A percentile compares a stretch with the other conserved stretches of the same genome.
These are phyloP conservation scores for Lasiodiplodia hormozganensis DNA, from an alignment of 2,329 filamentous ascomycete genomes.

Conservation along the genomic window DNA sequence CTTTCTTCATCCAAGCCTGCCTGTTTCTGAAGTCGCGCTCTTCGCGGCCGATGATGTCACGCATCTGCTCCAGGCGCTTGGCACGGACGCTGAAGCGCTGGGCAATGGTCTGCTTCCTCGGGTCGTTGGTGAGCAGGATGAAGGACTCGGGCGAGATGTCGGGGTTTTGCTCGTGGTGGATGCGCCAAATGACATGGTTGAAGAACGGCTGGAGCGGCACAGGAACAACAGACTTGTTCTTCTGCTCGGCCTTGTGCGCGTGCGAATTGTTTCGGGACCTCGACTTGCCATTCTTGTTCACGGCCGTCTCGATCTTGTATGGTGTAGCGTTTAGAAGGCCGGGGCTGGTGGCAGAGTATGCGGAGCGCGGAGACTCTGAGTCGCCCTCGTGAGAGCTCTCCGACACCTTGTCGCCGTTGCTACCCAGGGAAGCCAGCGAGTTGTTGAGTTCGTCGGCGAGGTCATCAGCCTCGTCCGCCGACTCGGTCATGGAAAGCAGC, in stretches of 20 bases:
- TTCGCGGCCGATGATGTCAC: constrained; percentile 56
- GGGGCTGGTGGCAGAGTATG: constrained; percentile 43
- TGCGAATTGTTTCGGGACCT: constrained; percentile 19
- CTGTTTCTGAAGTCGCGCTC: constrained; percentile 56
- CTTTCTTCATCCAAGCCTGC: constrained; percentile 46
- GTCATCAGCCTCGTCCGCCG: constrained; percentile 44
- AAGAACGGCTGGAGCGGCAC: constrained; percentile 54
- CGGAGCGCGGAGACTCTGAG: constrained; percentile 50
- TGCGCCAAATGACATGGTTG: constrained; percentile 60
- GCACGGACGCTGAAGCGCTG: constrained; percentile 58
- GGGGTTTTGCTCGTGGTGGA: constrained; percentile 57
- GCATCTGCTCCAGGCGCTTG: constrained; percentile 58
- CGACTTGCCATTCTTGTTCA: constrained; percentile 12
- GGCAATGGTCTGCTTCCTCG: constrained; percentile 53
- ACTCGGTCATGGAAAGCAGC: constrained; percentile 56
- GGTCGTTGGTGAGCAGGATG: constrained; percentile 60
- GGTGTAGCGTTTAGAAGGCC: constrained; percentile 42
- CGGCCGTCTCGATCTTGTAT: constrained; percentile 35
- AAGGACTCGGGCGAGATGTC: constrained; percentile 57
- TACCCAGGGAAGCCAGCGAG: constrained; percentile 40
- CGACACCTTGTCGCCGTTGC: constrained; percentile 48
- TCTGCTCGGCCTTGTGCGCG: constrained; percentile 31
- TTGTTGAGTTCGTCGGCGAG: constrained; percentile 47
- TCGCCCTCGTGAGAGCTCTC: constrained; percentile 53
- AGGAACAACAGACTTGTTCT: constrained; percentile 46